Base-by-base conservation (phyloP, 1,284 basidiomycete genomes). In the Leccinum insigne region DNA sequence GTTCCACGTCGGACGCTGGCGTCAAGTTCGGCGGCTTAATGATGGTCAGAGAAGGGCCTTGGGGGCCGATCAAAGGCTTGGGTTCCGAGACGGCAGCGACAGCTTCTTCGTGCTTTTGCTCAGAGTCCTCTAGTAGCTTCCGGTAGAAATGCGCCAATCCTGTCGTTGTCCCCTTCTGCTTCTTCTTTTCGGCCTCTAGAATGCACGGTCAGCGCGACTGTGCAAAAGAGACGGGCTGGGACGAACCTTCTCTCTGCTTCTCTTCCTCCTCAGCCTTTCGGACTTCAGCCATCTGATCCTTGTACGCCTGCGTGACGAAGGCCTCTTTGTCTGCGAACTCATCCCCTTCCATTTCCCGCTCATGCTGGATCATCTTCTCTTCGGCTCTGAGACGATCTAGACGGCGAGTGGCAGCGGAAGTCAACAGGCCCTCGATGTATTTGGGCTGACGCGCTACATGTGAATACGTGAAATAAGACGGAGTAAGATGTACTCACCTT, bases 221-320 rank as follows among this genome's bases (percentile, higher is more conserved):
- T 3, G 16, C 13, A 29, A 13, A 47, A 61, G 52, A 61, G 35
- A 42, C 61, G 62, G n/a, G 47, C 0, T 21, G 6, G 18, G 35
- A 80, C 86, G 68, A 72, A 93, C 95, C 96, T 80, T 98, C 94
- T 70, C 90, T 85, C 73, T 83, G 80, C 78, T 86, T 90, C 77
- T 98, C 96, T 73, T 96, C 96, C 73, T 94, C 94, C 76, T 98
- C 98, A 1, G 96, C 95, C 75, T 82, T 85, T 63, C 93, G 84
- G 2, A 99, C 89, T 78, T 97, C 94, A 60, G 88, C 96, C 88
- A 98, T 94, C 79, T 99, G 98, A 68, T 94, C 92, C 78, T 96
- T 96, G 81, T 99, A 99, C 42, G 95, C 96, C 73, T 96, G 94
- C 1, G 98, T 99, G 57, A 99, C 96, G 73, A 99, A 99, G 23